phyloP scores from a whole-genome alignment of 2,329 filamentous ascomycete genomes.

The Rosellinia necatrix region DNA sequence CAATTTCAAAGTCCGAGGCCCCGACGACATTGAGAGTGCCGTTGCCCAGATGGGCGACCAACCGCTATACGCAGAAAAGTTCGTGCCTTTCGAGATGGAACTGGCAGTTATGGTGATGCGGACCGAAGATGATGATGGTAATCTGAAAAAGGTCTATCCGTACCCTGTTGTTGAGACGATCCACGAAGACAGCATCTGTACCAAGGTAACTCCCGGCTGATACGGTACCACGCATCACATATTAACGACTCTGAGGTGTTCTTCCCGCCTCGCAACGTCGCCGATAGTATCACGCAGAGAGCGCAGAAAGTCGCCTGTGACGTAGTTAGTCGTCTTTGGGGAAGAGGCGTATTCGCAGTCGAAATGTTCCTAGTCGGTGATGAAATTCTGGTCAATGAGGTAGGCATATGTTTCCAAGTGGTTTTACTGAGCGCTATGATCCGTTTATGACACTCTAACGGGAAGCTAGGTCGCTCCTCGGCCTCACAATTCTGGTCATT shows the following conservation, averaged over 20 bases:
- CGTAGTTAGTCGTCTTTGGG: slow-evolving; percentile 79
- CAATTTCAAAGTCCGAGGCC: slow-evolving; percentile 57
- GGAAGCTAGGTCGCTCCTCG: slow-evolving; percentile 34
- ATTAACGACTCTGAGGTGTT: slow-evolving; percentile 50
- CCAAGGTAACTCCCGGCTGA: slow-evolving; percentile 61
- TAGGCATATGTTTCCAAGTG: slow-evolving; percentile 9
- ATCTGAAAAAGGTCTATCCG: slow-evolving; percentile 60
- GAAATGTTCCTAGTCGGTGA: slow-evolving; percentile 91
- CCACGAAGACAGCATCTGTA: slow-evolving; percentile 94
- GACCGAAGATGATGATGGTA: slow-evolving; percentile 69
- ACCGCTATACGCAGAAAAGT: slow-evolving; percentile 87
- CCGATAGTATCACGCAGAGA: slow-evolving; percentile 60
- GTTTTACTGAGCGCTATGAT: neutral
- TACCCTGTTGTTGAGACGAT: slow-evolving; percentile 94
- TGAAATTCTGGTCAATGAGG: slow-evolving; percentile 78
- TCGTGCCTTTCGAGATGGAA: slow-evolving; percentile 83
- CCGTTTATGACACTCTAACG: slow-evolving; percentile 1
- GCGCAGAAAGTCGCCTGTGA: slow-evolving; percentile 79
- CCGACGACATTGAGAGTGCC: slow-evolving; percentile 62
- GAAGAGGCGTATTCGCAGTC: slow-evolving; percentile 92
- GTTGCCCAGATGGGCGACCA: slow-evolving; percentile 70
- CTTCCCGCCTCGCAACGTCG: slow-evolving; percentile 76
- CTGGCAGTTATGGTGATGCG: slow-evolving; percentile 94
- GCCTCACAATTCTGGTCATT: slow-evolving; percentile 88
- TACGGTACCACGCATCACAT: neutral